Percentiles rank a stretch among this genome's conserved stretches.
Evolutionary conservation across 306 rosid species (phyloP).

Genomic region (Dryas drummondii): DNA sequence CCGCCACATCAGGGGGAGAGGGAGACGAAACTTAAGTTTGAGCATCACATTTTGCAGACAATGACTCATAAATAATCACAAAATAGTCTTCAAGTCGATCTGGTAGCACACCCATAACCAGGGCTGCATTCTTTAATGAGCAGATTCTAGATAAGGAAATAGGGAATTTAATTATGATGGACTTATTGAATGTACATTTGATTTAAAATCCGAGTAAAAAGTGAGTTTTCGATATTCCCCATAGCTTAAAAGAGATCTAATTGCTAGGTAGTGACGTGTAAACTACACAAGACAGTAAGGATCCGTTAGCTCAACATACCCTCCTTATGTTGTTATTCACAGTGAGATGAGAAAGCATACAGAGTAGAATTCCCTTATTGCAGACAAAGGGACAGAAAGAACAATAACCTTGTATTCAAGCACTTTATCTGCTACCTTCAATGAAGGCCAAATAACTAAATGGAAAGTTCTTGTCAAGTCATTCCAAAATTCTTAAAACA

Average conservation of each 20-base stretch:
- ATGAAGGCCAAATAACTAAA: constrained; percentile 34
- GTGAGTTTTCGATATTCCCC: too few species aligned
- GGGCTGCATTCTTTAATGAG: too few species aligned
- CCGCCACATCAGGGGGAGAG: not conserved
- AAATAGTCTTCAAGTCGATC: too few species aligned
- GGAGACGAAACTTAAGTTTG: not conserved
- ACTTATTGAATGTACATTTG: too few species aligned
- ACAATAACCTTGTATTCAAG: constrained; percentile 43
- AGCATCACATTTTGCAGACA: too few species aligned
- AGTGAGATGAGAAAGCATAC: constrained; percentile 33
- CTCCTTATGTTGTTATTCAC: constrained; percentile 47
- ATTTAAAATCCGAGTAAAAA: too few species aligned
- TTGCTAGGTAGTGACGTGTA: not conserved
- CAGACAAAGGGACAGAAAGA: constrained; percentile 18
- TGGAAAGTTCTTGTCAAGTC: constrained; percentile 46
- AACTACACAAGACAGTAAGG: not conserved
- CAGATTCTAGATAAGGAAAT: too few species aligned
- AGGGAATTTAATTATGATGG: too few species aligned
- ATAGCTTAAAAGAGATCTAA: not conserved
- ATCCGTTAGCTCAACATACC: constrained; percentile 8
- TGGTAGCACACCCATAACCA: too few species aligned
- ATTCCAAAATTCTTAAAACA: constrained; percentile 41
- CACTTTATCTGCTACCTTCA: constrained; percentile 38
- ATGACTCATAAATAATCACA: too few species aligned
- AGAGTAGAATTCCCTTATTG: constrained; percentile 39